phyloP scores from a whole-genome alignment of 139 green algal genomes.

The Micromonas commoda region DNA sequence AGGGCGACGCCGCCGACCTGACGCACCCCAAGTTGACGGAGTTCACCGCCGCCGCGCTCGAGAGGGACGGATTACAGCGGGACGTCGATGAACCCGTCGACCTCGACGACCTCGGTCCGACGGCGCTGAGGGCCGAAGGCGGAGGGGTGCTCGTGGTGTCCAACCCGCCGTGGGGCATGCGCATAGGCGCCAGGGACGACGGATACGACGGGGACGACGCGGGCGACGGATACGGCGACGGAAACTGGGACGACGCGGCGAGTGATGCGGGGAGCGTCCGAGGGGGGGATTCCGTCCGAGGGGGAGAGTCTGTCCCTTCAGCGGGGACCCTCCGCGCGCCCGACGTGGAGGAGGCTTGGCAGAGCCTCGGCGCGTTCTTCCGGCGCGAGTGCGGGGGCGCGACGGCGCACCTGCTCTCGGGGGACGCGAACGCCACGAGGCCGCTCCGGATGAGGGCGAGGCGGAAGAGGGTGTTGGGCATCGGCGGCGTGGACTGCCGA shows the following conservation, averaged over 20 bases:
- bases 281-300: too few relatives aligned
- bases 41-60: too few relatives aligned
- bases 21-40: not conserved
- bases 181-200: constrained; percentile 3
- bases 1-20: not conserved
- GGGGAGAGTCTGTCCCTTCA: too few relatives aligned
- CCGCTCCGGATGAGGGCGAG: constrained; percentile 10
- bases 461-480: constrained; percentile 2
- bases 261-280: too few relatives aligned
- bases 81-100: not conserved
- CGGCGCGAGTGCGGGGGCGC: not conserved
- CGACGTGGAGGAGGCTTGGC: too few relatives aligned
- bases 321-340: too few relatives aligned
- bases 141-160: not conserved
- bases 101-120: not conserved
- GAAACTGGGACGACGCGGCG: not conserved
- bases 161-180: constrained; percentile 25
- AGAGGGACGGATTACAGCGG: not conserved
- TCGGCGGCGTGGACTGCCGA: constrained; percentile 21
- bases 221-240: not conserved
- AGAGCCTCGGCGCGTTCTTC: constrained; percentile 14
- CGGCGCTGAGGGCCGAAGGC: too few relatives aligned
- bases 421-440: not conserved
- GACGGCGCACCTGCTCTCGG: constrained; percentile 3
- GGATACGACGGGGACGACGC: not conserved